Base-by-base conservation (phyloP, 805 yeast species). In the Saccharomycopsis sp. region DNA sequence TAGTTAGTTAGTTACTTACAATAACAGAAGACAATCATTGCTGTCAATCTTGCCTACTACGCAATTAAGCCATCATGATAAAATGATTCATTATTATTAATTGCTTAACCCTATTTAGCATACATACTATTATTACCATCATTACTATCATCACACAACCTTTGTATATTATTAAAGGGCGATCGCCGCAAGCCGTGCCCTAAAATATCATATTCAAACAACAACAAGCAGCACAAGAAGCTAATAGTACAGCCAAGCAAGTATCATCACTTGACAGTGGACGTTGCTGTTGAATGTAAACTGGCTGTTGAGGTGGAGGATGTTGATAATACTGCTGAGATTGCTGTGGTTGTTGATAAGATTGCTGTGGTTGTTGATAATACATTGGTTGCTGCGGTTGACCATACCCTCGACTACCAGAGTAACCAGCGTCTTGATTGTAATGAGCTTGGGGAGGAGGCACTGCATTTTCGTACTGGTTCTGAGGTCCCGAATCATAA, bases 221-320 rank as follows among this genome's bases (percentile, higher is more conserved):
- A 32, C 51, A 47, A 21, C 48, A 47, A 4, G 51, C 51, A 19
- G 48, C 51, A 43, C 51, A 47, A n/a, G 51, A 43, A 17, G 45
- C 51, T 8, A 43, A 38, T 48, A 47, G 29, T 1, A 45, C 32
- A 7, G 51, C 44, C 5, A 47, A 16, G 31, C 51, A 47, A 17
- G 41, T 29, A 31, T 47, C 51, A 14, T 32, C 19, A 33, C 40
- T 35, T 11, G 13, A 35, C 2, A 26, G 17, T n/a, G 45, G 50
- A 22, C 26, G 28, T 35, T 39, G 46, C 16, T 43, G 51, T 21
- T 47, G 48, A 11, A 43, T 45, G 19, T 43, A 43, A 3, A 43
- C 47, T 20, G 48, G 48, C 33, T 43, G 51, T 2, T 40, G 47
- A 26, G 32, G 37, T n/a, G 36, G 31, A 37, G 36, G 37, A 8